Base-by-base conservation (phyloP, 805 yeast species). In the Yamadazyma paraphyllophila region DNA sequence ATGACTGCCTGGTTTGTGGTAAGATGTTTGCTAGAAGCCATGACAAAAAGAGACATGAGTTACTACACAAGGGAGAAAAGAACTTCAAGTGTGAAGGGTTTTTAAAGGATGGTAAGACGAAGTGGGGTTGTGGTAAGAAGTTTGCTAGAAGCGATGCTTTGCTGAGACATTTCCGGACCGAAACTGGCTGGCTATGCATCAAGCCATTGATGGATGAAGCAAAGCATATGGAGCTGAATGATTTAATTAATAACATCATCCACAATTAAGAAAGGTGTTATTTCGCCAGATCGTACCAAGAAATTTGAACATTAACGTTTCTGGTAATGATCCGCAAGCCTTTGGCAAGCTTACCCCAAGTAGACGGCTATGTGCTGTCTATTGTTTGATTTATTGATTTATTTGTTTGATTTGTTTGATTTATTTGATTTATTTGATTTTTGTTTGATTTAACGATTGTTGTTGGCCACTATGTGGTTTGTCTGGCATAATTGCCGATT, bases 61-160 rank as follows among this genome's bases (percentile, higher is more conserved):
- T 78, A 14, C 66, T 86, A n/a, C 94, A 86, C 56, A 77, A 82
- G 15, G 91, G 91, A 5, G 81, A 77, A 46, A 83, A 82, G 68
- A 81, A 77, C 60, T 85, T 81, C 62, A 77, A 74, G 45, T 86
- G 94, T 59, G 76, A 77, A 46, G 91, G 90, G 0, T 61, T 62
- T 15, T 62, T 84, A 49, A 71, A 72, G 29, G 83, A 82, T 54
- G 82, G 83, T 0, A 59, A 55, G 11, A 80, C 83, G 3, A 63
- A 66, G 51, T 84, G 92, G 91, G 92, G 91, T 2, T 85, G 92
- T 60, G 83, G 85, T 12, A 79, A 81, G 58, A 71, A 74, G 51
- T 85, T 85, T 62, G 89, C 91, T 4, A 69, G 94, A 35, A 82
- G 87, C 2, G 94, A 86, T 60, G 94, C 92, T 0, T 69, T 85